Evolutionary conservation across 1,139 yeast species (phyloP).

Genomic region (Lipomyces yarrowii): DNA sequence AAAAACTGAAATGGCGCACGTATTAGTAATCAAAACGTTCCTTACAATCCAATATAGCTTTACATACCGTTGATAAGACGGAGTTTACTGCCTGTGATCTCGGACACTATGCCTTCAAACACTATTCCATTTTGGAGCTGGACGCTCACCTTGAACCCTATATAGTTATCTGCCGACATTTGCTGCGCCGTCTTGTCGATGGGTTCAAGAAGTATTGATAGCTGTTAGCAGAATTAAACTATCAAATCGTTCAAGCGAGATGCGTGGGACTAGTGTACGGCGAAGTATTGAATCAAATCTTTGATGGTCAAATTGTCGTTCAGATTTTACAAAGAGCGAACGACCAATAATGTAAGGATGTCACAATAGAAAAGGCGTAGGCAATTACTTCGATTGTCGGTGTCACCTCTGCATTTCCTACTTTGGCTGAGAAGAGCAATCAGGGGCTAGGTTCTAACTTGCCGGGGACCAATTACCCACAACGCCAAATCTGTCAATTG

Average conservation of each 20-base stretch:
- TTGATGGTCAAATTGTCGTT: not conserved
- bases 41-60: not conserved
- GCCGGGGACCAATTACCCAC: not conserved
- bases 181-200: not conserved
- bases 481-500: not conserved
- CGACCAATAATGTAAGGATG: not conserved
- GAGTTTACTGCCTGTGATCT: constrained; percentile 40
- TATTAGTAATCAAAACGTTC: not conserved
- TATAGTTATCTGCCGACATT: constrained; percentile 20
- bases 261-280: not conserved
- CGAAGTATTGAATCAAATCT: not conserved
- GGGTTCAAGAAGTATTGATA: not conserved
- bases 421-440: not conserved
- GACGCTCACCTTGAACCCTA: constrained; percentile 34
- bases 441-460: not conserved
- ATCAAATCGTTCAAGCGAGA: not conserved
- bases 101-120: constrained; percentile 41
- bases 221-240: not conserved
- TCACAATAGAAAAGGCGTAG: not conserved
- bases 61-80: constrained; percentile 34
- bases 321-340: not conserved
- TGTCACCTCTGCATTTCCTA: not conserved
- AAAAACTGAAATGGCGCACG: constrained; percentile 26
- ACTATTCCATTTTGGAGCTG: constrained; percentile 37
- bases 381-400: not conserved